These are phyloP conservation scores for Silene noctiflora DNA, from an alignment of 179 eudicot genomes.

Conservation along the genomic window DNA sequence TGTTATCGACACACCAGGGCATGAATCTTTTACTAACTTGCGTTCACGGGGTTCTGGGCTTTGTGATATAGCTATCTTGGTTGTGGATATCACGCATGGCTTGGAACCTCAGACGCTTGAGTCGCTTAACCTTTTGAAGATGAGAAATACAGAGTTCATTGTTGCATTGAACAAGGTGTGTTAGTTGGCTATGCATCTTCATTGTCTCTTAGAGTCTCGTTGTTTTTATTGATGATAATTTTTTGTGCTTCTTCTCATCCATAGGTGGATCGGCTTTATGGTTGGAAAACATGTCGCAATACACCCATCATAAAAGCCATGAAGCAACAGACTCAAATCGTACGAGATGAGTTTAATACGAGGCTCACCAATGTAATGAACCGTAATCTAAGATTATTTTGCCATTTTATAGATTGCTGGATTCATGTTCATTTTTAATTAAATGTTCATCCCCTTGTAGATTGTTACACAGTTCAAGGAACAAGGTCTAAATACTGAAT, in stretches of 20 bases:
- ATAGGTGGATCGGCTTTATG: conserved; percentile 90
- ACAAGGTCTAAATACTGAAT: conserved; percentile 87
- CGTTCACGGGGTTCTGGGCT: conserved; percentile 91
- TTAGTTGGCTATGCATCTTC: too few species aligned
- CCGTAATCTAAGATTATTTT: not conserved
- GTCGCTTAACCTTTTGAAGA: conserved; percentile 82
- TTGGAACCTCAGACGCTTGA: conserved; percentile 92
- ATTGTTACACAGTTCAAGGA: conserved; percentile 73
- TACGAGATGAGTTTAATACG: conserved; percentile 68
- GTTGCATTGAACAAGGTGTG: conserved; percentile 87
- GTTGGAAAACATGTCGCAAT: conserved; percentile 72
- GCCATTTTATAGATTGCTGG: not conserved
- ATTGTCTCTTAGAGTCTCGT: too few species aligned
- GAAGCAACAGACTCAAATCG: conserved; percentile 78
- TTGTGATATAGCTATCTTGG: conserved; percentile 91
- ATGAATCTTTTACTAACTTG: conserved; percentile 78
- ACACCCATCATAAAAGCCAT: conserved; percentile 76
- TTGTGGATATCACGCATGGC: conserved; percentile 94
- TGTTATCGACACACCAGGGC: conserved; percentile 94
- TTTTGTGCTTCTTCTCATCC: conserved; percentile 1
- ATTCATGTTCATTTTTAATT: conserved; percentile 14
- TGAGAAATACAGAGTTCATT: conserved; percentile 87
- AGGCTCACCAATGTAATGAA: conserved; percentile 55
- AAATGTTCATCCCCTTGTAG: conserved; percentile 29
- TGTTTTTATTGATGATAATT: too few species aligned